Evolutionary conservation across 139 green algal species (phyloP).

Genomic region (Coelastrella sp.): DNA sequence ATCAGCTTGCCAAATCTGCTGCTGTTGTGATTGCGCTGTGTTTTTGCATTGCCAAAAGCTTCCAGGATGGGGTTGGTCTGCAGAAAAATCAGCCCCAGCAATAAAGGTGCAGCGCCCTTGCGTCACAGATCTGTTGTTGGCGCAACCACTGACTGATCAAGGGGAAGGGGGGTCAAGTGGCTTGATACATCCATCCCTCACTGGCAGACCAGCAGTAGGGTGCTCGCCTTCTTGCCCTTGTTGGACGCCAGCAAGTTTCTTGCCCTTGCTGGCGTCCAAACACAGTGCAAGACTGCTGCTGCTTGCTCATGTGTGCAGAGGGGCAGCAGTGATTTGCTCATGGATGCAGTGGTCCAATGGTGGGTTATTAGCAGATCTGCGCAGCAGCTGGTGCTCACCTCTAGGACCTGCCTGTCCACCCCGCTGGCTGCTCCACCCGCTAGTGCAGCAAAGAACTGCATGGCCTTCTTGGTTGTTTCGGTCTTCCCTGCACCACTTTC

Average conservation of each 20-base stretch:
- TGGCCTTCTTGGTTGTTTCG: slow-evolving; percentile 96
- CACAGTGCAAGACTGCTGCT: too few species aligned
- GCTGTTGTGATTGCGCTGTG: slow-evolving; percentile 94
- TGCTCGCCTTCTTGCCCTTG: too few species aligned
- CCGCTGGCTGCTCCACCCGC: slow-evolving; percentile 72
- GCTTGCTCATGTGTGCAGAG: neutral
- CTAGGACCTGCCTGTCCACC: slow-evolving; percentile 78
- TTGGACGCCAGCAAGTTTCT: too few species aligned
- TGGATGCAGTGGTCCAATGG: too few species aligned
- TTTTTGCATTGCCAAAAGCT: slow-evolving; percentile 97
- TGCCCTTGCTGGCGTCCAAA: too few species aligned
- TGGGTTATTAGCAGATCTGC: too few species aligned
- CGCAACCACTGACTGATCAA: too few species aligned
- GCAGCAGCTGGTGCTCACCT: slow-evolving; percentile 48
- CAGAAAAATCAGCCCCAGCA: slow-evolving; percentile 17
- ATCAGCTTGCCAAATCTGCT: slow-evolving; percentile 95
- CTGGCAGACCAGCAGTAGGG: too few species aligned
- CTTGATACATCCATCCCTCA: too few species aligned
- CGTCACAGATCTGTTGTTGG: too few species aligned
- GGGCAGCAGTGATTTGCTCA: neutral
- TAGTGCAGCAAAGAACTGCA: slow-evolving; percentile 89
- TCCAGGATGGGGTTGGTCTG: slow-evolving; percentile 95
- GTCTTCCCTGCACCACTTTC: slow-evolving; percentile 88
- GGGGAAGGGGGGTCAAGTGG: too few species aligned
- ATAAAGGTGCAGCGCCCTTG: neutral